A percentile compares a stretch with the other conserved stretches of the same genome.
These are phyloP conservation scores for Nannizziopsis barbatae DNA, from an alignment of 2,329 filamentous ascomycete species.

Conservation along the genomic window DNA sequence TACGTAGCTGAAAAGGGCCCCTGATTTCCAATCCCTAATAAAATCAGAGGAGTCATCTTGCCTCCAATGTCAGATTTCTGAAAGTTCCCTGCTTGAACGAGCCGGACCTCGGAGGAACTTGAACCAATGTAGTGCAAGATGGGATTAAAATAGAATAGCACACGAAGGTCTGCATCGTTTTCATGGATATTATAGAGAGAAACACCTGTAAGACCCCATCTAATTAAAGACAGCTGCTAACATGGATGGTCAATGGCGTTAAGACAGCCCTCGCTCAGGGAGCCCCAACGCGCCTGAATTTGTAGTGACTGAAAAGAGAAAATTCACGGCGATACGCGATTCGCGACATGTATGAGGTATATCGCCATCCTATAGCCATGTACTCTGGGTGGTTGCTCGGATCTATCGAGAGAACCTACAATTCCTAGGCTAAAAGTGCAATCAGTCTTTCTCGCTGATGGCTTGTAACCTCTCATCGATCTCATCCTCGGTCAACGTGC, in stretches of 20 bases:
- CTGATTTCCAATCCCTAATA: not conserved
- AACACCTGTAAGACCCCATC: conserved; percentile 2
- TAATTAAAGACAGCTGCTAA: conserved; percentile 9
- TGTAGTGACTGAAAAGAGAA: conserved; percentile 5
- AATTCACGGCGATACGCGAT: conserved; percentile 1
- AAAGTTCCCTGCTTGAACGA: not conserved
- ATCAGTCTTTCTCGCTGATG: conserved; percentile 95
- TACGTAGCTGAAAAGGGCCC: conserved; percentile 4
- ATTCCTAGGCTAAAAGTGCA: conserved; percentile 1
- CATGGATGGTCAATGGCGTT: conserved; percentile 3
- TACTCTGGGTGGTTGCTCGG: not conserved
- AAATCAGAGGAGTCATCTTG: conserved; percentile 1
- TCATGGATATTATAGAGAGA: conserved; percentile 1
- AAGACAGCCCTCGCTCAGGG: conserved; percentile 3
- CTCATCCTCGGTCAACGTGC: conserved; percentile 88
- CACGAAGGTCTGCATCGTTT: conserved; percentile 1
- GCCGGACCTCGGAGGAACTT: conserved; percentile 4
- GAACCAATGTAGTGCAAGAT: conserved; percentile 6
- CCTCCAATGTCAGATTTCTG: conserved; percentile 3
- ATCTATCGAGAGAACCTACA: not conserved
- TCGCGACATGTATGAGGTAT: not conserved
- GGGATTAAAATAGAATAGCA: conserved; percentile 11
- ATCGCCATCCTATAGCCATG: conserved; percentile 5
- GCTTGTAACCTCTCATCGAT: conserved; percentile 97
- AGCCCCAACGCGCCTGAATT: conserved; percentile 7